These are phyloP conservation scores for Piromyces sp. DNA, from an alignment of 192 early-diverging fungal species.

Conservation along the genomic window DNA sequence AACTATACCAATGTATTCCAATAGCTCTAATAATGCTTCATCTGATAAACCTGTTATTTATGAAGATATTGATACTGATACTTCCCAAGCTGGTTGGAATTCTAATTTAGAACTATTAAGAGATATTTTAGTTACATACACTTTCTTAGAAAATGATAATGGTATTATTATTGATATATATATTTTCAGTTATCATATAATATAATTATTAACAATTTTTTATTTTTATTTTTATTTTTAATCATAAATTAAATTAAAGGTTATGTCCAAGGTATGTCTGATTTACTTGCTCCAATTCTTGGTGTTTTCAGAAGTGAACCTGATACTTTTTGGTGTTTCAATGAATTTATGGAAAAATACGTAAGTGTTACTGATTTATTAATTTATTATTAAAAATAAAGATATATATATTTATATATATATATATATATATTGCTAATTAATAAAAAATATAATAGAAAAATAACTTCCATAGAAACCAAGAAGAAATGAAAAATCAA, in stretches of 20 bases:
- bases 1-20: slow-evolving; percentile 60
- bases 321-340: slow-evolving; percentile 86
- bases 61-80: slow-evolving; percentile 1
- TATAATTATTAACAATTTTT: too few relatives aligned
- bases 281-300: slow-evolving; percentile 77
- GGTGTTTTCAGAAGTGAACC: slow-evolving; percentile 75
- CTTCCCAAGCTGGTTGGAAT: slow-evolving; percentile 33
- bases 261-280: slow-evolving; percentile 97
- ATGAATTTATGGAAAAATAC: slow-evolving; percentile 75
- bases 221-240: too few relatives aligned
- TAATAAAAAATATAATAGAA: slow-evolving; percentile 17
- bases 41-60: not conserved
- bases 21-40: not conserved
- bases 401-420: too few relatives aligned
- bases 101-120: slow-evolving; percentile 72
- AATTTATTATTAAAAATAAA: too few relatives aligned
- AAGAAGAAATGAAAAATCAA: slow-evolving; percentile 84
- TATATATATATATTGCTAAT: too few relatives aligned
- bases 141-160: slow-evolving; percentile 49
- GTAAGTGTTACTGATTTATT: slow-evolving; percentile 7
- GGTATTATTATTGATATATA: too few relatives aligned
- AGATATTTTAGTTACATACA: slow-evolving; percentile 82
- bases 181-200: slow-evolving; percentile 3
- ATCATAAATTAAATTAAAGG: slow-evolving; percentile 15
- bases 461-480: slow-evolving; percentile 79